phyloP scores from a whole-genome alignment of 208 protist genomes.

The Novymonas esmeraldas region DNA sequence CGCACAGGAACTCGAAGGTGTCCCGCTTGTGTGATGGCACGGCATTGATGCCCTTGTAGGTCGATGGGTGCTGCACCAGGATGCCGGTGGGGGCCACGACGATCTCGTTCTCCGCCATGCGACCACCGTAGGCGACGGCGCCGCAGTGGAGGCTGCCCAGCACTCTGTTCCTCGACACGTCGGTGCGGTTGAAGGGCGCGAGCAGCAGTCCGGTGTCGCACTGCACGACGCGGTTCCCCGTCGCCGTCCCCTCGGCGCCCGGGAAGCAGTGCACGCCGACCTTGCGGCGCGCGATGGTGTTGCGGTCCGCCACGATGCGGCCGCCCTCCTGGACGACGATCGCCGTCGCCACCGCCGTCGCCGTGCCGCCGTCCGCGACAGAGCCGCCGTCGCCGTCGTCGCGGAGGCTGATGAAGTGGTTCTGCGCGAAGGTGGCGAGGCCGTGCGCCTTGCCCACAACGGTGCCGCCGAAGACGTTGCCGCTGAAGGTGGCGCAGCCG shows the following conservation, averaged over 20 bases:
- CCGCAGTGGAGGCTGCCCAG: constrained; percentile 54
- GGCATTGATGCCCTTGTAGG: constrained; percentile 67
- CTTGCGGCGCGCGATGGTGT: constrained; percentile 53
- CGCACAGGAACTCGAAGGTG: constrained; percentile 41
- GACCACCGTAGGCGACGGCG: constrained; percentile 60
- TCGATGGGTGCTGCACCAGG: constrained; percentile 45
- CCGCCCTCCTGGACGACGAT: constrained; percentile 57
- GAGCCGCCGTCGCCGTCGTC: neutral
- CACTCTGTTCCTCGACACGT: constrained; percentile 63
- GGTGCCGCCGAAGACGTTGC: constrained; percentile 73
- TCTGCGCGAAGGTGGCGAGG: constrained; percentile 49
- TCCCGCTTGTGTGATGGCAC: constrained; percentile 48
- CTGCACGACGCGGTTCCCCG: constrained; percentile 52
- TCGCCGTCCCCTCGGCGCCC: constrained; percentile 45
- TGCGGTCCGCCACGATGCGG: constrained; percentile 41
- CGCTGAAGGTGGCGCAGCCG: constrained; percentile 58
- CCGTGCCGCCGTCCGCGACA: neutral
- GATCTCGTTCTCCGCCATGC: constrained; percentile 73
- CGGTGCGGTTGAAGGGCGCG: constrained; percentile 58
- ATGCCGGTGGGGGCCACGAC: constrained; percentile 50
- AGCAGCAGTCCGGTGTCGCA: constrained; percentile 44
- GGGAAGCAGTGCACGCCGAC: constrained; percentile 47
- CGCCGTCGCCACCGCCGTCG: constrained; percentile 12
- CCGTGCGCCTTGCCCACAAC: constrained; percentile 61
- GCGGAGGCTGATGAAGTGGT: constrained; percentile 42